Evolutionary conservation across 495 filamentous ascomycete species (phyloP).

Genomic region (Schizothecium vesticola): DNA sequence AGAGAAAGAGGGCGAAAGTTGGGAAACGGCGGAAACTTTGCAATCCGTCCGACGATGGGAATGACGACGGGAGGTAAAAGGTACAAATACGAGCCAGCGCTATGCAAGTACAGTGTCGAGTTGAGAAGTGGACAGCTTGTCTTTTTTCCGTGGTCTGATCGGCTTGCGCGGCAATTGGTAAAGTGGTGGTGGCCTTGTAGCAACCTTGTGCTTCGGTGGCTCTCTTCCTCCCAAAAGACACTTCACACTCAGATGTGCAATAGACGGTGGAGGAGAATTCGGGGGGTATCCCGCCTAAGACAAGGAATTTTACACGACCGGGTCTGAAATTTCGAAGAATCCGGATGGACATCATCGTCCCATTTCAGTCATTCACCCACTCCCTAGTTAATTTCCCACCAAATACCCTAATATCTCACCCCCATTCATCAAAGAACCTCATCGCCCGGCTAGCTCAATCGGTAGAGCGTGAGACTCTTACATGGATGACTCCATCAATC

Average conservation of each 20-base stretch:
- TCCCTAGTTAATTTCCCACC: too few species aligned
- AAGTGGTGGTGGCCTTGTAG: not conserved
- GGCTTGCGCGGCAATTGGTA: not conserved
- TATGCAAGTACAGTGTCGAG: not conserved
- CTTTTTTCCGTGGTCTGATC: not conserved
- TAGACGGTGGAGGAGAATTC: not conserved
- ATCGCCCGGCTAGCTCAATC: constrained; percentile 65
- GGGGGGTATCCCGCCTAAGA: not conserved
- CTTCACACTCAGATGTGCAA: not conserved
- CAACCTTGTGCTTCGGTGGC: not conserved
- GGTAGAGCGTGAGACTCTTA: constrained; percentile 83
- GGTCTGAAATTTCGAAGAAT: too few species aligned
- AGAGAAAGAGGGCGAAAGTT: not conserved
- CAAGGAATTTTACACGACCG: not conserved
- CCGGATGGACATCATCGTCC: too few species aligned
- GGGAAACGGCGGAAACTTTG: not conserved
- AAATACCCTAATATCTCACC: too few species aligned
- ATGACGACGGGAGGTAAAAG: not conserved
- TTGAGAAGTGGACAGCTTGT: not conserved
- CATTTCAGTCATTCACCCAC: too few species aligned
- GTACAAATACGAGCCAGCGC: not conserved
- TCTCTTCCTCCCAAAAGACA: not conserved
- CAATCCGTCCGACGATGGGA: not conserved
- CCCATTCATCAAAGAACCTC: not conserved
- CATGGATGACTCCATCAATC: constrained; percentile 18